Percentiles rank a stretch among this genome's conserved stretches.
These are phyloP conservation scores for Clitoria ternatea DNA, from an alignment of 306 rosid species.

Conservation along the genomic window DNA sequence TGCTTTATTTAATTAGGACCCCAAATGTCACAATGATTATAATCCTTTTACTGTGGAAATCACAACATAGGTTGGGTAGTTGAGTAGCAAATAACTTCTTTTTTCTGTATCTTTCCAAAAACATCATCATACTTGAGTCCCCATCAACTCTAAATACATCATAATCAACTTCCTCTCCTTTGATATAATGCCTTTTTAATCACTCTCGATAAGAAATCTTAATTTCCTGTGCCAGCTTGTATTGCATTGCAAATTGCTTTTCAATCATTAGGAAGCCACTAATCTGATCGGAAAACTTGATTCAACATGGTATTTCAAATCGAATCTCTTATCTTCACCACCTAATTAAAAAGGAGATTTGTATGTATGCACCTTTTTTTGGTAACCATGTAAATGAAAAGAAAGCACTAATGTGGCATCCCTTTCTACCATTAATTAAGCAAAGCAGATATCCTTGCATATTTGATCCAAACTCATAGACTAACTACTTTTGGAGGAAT, in stretches of 20 bases:
- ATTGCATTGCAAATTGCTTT: not conserved
- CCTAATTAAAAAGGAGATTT: not conserved
- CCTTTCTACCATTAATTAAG: not conserved
- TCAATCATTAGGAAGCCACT: slow-evolving; percentile 21
- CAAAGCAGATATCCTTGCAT: not conserved
- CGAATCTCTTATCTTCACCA: slow-evolving; percentile 11
- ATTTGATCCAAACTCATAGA: not conserved
- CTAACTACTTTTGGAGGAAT: not conserved
- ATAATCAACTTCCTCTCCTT: slow-evolving; percentile 26
- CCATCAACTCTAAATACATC: slow-evolving; percentile 33
- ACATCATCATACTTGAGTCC: slow-evolving; percentile 46
- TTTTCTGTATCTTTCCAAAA: slow-evolving; percentile 37
- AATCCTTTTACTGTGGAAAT: slow-evolving; percentile 45
- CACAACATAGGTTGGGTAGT: slow-evolving; percentile 67
- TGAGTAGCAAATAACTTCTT: slow-evolving; percentile 58
- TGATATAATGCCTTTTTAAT: not conserved
- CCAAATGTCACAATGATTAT: slow-evolving; percentile 40
- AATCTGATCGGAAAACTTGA: slow-evolving; percentile 20
- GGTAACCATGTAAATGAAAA: not conserved
- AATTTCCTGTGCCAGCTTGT: slow-evolving; percentile 20
- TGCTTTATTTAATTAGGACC: slow-evolving; percentile 42
- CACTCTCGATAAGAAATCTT: not conserved
- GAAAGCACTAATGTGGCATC: not conserved
- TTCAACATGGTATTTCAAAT: slow-evolving; percentile 30
- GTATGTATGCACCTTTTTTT: not conserved